phyloP scores from a whole-genome alignment of 1,284 basidiomycete species.

The Apiotrichum domesticum region DNA sequence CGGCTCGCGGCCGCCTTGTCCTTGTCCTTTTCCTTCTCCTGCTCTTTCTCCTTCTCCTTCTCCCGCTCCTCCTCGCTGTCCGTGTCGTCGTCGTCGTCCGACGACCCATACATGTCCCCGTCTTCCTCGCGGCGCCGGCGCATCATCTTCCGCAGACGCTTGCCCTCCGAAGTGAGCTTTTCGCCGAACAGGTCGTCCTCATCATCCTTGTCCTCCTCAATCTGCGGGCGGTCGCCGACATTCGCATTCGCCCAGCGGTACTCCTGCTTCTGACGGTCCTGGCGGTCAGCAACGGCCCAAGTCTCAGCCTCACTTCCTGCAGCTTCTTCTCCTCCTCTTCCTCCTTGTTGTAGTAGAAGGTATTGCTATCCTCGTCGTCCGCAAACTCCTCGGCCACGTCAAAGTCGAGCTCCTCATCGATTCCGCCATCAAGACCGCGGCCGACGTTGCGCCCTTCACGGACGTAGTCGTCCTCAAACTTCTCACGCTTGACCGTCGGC shows the following conservation, averaged over 20 bases:
- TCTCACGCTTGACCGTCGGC: conserved; percentile 2
- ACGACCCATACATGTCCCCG: conserved; percentile 13
- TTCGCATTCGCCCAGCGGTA: conserved; percentile 39
- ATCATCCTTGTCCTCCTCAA: conserved; percentile 30
- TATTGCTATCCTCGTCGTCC: conserved; percentile 44
- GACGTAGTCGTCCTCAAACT: conserved; percentile 28
- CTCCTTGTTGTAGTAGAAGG: conserved; percentile 38
- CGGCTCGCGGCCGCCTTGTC: conserved; percentile 14
- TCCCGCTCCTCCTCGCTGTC: background rate
- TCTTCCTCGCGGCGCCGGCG: conserved; percentile 24
- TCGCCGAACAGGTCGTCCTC: conserved; percentile 30
- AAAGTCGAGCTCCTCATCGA: conserved; percentile 43
- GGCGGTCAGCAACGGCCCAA: background rate
- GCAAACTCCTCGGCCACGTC: conserved; percentile 43
- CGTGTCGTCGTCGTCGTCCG: conserved; percentile 13
- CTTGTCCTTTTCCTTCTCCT: conserved; percentile 19
- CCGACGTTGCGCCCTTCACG: conserved; percentile 32
- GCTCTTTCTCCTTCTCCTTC: conserved; percentile 24
- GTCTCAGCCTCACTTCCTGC: conserved; percentile 23
- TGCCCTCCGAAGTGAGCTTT: conserved; percentile 32
- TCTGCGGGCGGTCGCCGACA: conserved; percentile 40
- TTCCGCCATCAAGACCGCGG: conserved; percentile 38
- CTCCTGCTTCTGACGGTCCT: conserved; percentile 39
- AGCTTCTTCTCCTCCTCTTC: conserved; percentile 41
- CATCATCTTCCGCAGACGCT: conserved; percentile 32